Conservation (phyloP, 2,329 filamentous ascomycete species). For the Colletotrichum siamense region DNA sequence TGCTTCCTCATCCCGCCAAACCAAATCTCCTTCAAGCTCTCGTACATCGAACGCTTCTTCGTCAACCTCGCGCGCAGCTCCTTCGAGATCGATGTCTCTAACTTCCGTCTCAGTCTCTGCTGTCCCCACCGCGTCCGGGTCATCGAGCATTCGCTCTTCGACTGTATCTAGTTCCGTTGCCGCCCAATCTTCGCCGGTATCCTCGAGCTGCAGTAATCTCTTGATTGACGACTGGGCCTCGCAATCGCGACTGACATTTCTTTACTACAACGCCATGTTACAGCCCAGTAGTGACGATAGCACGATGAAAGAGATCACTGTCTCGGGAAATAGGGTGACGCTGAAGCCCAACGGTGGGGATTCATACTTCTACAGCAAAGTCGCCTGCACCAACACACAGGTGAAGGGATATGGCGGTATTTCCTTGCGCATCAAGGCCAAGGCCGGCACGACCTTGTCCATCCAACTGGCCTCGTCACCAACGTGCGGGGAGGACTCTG, state of each 20-base stretch:
- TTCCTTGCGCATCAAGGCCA: conserved; percentile 59
- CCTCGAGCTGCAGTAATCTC: conserved; percentile 42
- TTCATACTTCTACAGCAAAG: conserved; percentile 65
- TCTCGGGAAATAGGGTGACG: conserved; percentile 55
- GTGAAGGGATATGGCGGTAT: conserved; percentile 58
- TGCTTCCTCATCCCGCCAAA: not conserved
- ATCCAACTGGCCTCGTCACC: conserved; percentile 57
- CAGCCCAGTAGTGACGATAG: conserved; percentile 62
- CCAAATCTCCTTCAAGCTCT: not conserved
- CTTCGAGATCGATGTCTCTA: not conserved
- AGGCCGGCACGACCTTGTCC: conserved; percentile 53
- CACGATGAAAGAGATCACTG: conserved; percentile 59
- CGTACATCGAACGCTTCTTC: not conserved
- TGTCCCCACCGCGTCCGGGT: not conserved
- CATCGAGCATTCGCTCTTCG: not conserved
- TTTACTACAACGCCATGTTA: conserved; percentile 65
- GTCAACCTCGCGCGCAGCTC: not conserved
- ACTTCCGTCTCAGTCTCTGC: not conserved
- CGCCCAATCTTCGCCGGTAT: conserved; percentile 2
- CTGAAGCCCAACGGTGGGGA: conserved; percentile 52
- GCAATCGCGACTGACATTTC: conserved; percentile 65
- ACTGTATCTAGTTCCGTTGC: not conserved
- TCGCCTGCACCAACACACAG: conserved; percentile 56
- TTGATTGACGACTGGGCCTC: conserved; percentile 66
- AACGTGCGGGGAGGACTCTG: conserved; percentile 43